Conservation (phyloP, 2,329 filamentous ascomycete genomes). For the Myriosclerotinia duriaeana region DNA sequence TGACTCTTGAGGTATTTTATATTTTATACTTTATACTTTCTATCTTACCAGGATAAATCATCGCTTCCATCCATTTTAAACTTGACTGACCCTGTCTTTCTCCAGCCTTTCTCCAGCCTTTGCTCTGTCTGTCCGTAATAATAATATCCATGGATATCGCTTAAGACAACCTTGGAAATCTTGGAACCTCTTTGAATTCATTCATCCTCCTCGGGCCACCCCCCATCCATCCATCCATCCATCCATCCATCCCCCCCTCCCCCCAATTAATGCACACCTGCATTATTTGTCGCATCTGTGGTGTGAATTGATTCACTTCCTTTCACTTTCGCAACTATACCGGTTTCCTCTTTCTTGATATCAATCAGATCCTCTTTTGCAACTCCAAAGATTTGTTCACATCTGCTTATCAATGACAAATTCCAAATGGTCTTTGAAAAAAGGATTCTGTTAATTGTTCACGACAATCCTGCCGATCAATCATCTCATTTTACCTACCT, state of each 20-base stretch:
- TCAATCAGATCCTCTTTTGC: not conserved
- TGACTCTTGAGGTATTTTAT: not conserved
- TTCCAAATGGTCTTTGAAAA: slow-evolving; percentile 14
- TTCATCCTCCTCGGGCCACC: not conserved
- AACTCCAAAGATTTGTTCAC: not conserved
- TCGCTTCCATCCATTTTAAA: not conserved
- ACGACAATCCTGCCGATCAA: slow-evolving; percentile 17
- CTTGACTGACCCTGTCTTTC: slow-evolving; percentile 6
- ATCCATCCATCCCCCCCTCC: too few species aligned
- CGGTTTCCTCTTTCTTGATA: not conserved
- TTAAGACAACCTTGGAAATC: too few species aligned
- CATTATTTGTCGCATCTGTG: too few species aligned
- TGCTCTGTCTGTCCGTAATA: not conserved
- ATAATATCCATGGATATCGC: too few species aligned
- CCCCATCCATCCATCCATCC: not conserved
- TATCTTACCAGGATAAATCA: not conserved
- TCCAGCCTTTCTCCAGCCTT: slow-evolving; percentile 9
- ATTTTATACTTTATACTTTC: not conserved
- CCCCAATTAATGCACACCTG: slow-evolving; percentile 3
- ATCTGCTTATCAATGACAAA: not conserved
- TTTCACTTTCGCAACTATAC: not conserved
- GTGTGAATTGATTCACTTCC: not conserved
- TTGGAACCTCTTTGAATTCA: not conserved
- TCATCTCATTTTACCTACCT: not conserved
- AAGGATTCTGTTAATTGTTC: slow-evolving; percentile 12